A percentile compares a stretch with the other conserved stretches of the same genome.
These are phyloP conservation scores for Tetraselmis chui DNA, from an alignment of 139 green algal species.

Conservation along the genomic window DNA sequence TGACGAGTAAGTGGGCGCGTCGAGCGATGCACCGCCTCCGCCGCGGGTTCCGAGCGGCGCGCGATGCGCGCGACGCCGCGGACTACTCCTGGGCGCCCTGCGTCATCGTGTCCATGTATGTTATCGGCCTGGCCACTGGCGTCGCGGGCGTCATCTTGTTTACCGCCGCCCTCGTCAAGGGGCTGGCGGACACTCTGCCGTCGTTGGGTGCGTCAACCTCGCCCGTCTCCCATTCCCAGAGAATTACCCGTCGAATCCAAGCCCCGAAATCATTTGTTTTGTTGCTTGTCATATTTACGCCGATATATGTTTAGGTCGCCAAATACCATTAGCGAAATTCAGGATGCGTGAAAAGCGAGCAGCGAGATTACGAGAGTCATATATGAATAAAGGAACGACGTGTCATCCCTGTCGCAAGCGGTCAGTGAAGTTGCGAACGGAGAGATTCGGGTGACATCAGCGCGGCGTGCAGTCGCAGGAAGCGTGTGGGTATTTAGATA, in stretches of 20 bases:
- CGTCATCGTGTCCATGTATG: background rate
- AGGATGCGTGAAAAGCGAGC: no score
- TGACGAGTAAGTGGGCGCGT: background rate
- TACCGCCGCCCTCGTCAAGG: background rate
- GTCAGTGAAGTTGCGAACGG: background rate
- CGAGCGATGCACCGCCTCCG: background rate
- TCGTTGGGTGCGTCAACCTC: background rate
- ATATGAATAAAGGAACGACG: no score
- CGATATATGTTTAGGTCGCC: no score
- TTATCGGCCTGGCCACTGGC: background rate
- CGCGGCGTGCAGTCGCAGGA: no score
- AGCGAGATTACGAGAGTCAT: no score
- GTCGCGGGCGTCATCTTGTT: background rate
- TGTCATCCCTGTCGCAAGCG: background rate
- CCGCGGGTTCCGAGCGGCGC: background rate
- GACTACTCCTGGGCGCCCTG: background rate
- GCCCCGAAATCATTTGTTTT: no score
- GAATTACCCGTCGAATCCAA: no score
- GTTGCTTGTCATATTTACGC: no score
- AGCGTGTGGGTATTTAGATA: no score
- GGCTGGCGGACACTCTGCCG: background rate
- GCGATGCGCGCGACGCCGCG: background rate
- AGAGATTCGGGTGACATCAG: no score
- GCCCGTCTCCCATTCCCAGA: no score
- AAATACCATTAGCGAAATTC: no score